Evolutionary conservation across 1,139 yeast genomes (phyloP).

Genomic region (Eremothecium gossypii): DNA sequence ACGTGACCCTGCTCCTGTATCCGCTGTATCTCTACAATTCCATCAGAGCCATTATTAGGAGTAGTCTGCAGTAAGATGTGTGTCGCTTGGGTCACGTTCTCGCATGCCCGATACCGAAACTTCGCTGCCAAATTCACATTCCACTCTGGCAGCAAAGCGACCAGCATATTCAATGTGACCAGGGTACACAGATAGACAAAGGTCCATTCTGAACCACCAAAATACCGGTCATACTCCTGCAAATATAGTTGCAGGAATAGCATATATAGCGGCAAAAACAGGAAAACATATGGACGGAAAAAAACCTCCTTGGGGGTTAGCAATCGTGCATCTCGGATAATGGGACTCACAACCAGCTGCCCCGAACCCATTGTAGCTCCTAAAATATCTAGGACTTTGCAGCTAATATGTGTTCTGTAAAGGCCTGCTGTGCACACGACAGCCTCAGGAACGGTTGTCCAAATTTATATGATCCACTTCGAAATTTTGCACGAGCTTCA

Average conservation of each 20-base stretch:
- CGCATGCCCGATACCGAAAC: slow-evolving; percentile 59
- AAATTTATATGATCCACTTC: too few relatives aligned
- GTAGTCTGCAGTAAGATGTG: slow-evolving; percentile 72
- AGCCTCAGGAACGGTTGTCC: too few relatives aligned
- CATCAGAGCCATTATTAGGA: slow-evolving; percentile 79
- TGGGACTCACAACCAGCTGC: slow-evolving; percentile 31
- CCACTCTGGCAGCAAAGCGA: slow-evolving; percentile 96
- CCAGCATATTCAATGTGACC: slow-evolving; percentile 59
- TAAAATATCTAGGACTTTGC: too few relatives aligned
- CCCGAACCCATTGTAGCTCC: slow-evolving; percentile 15
- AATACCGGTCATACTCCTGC: slow-evolving; percentile 66
- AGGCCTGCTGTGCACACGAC: too few relatives aligned
- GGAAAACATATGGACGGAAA: slow-evolving; percentile 74
- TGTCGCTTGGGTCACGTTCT: slow-evolving; percentile 50
- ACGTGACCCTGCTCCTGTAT: slow-evolving; percentile 52
- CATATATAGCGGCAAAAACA: slow-evolving; percentile 76
- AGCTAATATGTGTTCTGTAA: too few relatives aligned
- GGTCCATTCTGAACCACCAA: slow-evolving; percentile 74
- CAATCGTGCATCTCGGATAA: slow-evolving; percentile 40
- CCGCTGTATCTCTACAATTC: slow-evolving; percentile 57
- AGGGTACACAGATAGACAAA: slow-evolving; percentile 75
- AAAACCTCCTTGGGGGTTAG: slow-evolving; percentile 57
- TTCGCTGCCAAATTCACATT: slow-evolving; percentile 58
- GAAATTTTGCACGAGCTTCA: too few relatives aligned
- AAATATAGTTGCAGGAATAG: slow-evolving; percentile 57